These are phyloP conservation scores for Fusarium verticillioides DNA, from an alignment of 2,329 filamentous ascomycete species.

Conservation along the genomic window DNA sequence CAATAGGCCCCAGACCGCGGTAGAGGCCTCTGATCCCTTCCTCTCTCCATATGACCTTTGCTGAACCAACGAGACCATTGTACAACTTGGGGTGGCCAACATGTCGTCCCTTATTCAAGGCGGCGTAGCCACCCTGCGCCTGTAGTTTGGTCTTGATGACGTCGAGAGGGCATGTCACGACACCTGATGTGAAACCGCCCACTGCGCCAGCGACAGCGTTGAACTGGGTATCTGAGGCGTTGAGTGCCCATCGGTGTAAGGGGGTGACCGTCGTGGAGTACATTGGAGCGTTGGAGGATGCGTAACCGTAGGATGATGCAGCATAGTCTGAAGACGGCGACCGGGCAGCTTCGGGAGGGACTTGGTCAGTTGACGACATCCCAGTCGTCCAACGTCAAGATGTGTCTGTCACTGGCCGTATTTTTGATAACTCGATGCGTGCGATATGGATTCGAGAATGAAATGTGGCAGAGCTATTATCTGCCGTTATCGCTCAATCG, in stretches of 20 bases:
- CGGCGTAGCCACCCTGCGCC: constrained; percentile 85
- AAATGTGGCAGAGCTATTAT: constrained; percentile 1
- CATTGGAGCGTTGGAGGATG: constrained; percentile 50
- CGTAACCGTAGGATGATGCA: constrained; percentile 49
- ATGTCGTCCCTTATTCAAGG: constrained; percentile 60
- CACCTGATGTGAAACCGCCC: constrained; percentile 90
- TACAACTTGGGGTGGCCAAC: constrained; percentile 73
- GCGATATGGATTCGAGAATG: constrained; percentile 6
- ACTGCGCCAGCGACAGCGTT: constrained; percentile 88
- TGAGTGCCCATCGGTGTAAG: constrained; percentile 66
- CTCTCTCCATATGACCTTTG: constrained; percentile 83
- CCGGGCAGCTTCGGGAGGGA: constrained; percentile 48
- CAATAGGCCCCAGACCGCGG: constrained; percentile 90
- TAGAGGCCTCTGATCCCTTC: constrained; percentile 94
- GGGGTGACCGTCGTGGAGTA: constrained; percentile 51
- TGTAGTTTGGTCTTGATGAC: constrained; percentile 99
- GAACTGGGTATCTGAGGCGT: constrained; percentile 72
- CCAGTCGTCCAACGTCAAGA: constrained; percentile 27
- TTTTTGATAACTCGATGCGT: constrained; percentile 17
- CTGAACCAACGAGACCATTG: constrained; percentile 87
- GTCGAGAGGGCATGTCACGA: constrained; percentile 96
- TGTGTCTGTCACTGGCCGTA: constrained; percentile 10
- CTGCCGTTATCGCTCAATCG: constrained; percentile 9
- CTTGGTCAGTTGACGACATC: constrained; percentile 65
- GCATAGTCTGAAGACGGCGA: constrained; percentile 52